Conservation (phyloP, 306 rosid genomes). For the Nissolia schottii region DNA sequence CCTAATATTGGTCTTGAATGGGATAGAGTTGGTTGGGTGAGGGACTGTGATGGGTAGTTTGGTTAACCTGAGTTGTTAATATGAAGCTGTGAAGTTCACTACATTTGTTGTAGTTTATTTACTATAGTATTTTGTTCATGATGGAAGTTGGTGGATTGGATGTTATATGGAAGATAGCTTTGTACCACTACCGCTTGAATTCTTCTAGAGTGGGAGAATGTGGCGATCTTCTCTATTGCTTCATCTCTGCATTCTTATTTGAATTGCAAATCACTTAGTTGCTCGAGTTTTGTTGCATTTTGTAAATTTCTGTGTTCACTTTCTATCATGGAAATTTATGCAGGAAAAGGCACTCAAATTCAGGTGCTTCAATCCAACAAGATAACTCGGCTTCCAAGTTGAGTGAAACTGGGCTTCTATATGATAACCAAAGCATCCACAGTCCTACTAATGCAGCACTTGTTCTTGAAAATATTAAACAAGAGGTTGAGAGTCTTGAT, state of each 20-base stretch:
- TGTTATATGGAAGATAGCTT: slow-evolving; percentile 6
- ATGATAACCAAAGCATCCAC: slow-evolving; percentile 74
- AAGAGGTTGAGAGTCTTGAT: slow-evolving; percentile 63
- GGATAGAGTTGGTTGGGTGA: not conserved
- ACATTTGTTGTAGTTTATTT: not conserved
- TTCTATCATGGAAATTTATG: slow-evolving; percentile 23
- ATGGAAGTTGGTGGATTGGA: not conserved
- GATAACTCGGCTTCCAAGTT: slow-evolving; percentile 54
- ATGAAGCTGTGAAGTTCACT: not conserved
- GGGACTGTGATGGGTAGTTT: not conserved
- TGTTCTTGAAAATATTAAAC: slow-evolving; percentile 77
- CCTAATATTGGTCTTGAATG: not conserved
- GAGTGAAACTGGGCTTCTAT: slow-evolving; percentile 52
- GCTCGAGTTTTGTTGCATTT: not conserved
- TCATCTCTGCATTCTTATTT: not conserved
- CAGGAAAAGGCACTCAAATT: slow-evolving; percentile 70
- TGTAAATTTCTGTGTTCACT: not conserved
- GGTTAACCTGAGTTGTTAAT: not conserved
- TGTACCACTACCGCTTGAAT: not conserved
- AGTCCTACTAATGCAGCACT: slow-evolving; percentile 92
- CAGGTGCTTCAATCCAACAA: slow-evolving; percentile 42
- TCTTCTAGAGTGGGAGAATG: slow-evolving; percentile 9
- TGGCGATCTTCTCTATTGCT: not conserved
- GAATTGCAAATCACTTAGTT: not conserved
- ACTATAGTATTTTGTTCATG: not conserved